These are phyloP conservation scores for Coniosporium apollinis DNA, from an alignment of 495 filamentous ascomycete species.

Conservation along the genomic window DNA sequence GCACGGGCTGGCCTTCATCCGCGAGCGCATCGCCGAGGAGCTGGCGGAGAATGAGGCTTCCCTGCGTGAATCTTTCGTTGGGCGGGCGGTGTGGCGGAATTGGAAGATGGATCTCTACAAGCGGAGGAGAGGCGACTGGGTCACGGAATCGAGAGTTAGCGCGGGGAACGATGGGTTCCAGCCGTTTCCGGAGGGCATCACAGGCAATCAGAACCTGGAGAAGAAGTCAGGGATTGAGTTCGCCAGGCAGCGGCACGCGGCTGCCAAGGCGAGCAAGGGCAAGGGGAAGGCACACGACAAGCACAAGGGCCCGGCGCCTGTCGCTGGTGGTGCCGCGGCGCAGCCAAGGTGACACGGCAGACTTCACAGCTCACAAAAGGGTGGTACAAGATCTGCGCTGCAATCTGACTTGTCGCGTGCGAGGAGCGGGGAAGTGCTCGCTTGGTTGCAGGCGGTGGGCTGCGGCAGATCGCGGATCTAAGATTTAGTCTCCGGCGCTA, in stretches of 20 bases:
- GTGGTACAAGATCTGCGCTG: no score
- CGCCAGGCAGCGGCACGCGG: conserved; percentile 22
- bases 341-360: no score
- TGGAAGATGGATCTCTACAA: conserved; percentile 87
- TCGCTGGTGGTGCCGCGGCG: no score
- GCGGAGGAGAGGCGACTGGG: conserved; percentile 50
- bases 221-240: conserved; percentile 20
- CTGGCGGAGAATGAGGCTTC: conserved; percentile 41
- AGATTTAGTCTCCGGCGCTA: no score
- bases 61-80: conserved; percentile 57
- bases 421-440: no score
- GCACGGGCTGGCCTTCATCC: conserved; percentile 44
- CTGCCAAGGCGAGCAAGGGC: conserved; percentile 15
- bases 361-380: no score
- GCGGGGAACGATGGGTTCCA: conserved; percentile 25
- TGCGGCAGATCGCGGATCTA: no score
- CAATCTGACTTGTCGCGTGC: no score
- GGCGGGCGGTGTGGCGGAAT: conserved; percentile 73
- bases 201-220: conserved; percentile 5
- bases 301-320: no score
- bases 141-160: conserved; percentile 43
- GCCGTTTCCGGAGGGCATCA: conserved; percentile 17
- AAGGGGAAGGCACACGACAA: conserved; percentile 8
- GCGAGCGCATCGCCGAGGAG: conserved; percentile 50
- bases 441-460: no score